Conservation (phyloP, 257 asterid genomes). For the Apocynum venetum region DNA sequence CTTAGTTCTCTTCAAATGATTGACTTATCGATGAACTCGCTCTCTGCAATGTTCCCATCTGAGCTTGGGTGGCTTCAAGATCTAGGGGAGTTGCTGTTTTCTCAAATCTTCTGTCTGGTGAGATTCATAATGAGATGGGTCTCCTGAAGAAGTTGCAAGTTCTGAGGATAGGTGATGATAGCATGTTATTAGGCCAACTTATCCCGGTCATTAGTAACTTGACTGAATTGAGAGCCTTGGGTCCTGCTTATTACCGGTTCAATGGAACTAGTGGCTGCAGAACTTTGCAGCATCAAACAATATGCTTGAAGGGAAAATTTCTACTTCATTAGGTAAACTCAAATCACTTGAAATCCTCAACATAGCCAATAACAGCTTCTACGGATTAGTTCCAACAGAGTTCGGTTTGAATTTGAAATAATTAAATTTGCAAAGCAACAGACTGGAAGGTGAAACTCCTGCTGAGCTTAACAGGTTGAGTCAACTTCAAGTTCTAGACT, state of each 20-base stretch:
- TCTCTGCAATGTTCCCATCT: slow-evolving; percentile 59
- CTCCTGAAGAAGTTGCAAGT: slow-evolving; percentile 53
- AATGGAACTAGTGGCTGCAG: slow-evolving; percentile 56
- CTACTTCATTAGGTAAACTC: slow-evolving; percentile 45
- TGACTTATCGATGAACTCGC: slow-evolving; percentile 61
- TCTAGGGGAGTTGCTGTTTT: slow-evolving; percentile 52
- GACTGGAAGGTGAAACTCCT: slow-evolving; percentile 60
- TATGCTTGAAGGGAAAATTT: slow-evolving; percentile 54
- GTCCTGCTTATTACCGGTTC: slow-evolving; percentile 62
- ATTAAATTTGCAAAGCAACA: slow-evolving; percentile 70
- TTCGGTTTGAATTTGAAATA: slow-evolving; percentile 50
- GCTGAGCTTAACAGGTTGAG: slow-evolving; percentile 41
- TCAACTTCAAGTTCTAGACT: slow-evolving; percentile 48
- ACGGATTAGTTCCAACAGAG: slow-evolving; percentile 58
- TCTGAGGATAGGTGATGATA: slow-evolving; percentile 66
- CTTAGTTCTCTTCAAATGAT: slow-evolving; percentile 54
- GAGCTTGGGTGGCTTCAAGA: slow-evolving; percentile 51
- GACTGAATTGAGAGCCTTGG: slow-evolving; percentile 54
- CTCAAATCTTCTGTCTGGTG: slow-evolving; percentile 57
- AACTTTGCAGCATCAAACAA: slow-evolving; percentile 69
- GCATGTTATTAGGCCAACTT: slow-evolving; percentile 52
- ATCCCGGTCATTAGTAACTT: slow-evolving; percentile 45
- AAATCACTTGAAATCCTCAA: slow-evolving; percentile 60
- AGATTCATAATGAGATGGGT: slow-evolving; percentile 59
- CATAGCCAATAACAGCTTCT: slow-evolving; percentile 71